Evolutionary conservation across 2,329 filamentous ascomycete genomes (phyloP).

Genomic region (Byssochlamys sp.): DNA sequence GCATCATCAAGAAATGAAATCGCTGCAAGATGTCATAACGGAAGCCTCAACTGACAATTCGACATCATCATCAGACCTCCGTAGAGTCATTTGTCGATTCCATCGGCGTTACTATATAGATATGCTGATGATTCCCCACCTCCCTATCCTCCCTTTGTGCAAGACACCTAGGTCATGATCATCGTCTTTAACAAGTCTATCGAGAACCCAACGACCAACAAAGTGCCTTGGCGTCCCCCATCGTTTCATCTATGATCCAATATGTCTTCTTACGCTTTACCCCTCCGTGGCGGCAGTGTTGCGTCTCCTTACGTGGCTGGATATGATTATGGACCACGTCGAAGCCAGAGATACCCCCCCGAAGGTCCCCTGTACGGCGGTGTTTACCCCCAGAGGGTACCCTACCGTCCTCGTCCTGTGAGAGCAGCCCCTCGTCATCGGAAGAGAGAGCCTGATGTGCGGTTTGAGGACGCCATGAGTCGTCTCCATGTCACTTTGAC

Average conservation of each 20-base stretch:
- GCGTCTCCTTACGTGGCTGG: neutral
- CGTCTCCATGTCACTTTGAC: conserved; percentile 8
- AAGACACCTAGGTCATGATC: neutral
- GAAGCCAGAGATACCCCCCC: neutral
- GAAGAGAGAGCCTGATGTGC: neutral
- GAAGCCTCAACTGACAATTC: neutral
- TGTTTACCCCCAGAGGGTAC: neutral
- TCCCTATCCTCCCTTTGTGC: neutral
- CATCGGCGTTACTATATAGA: neutral
- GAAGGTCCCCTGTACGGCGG: neutral
- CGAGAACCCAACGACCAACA: neutral
- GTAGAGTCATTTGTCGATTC: neutral
- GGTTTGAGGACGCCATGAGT: conserved; percentile 8
- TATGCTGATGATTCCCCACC: neutral
- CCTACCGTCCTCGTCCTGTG: neutral
- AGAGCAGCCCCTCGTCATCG: neutral
- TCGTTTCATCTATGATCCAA: neutral
- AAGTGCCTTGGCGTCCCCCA: neutral
- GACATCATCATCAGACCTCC: neutral
- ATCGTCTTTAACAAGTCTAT: neutral
- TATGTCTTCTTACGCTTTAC: neutral
- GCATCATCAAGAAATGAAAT: neutral
- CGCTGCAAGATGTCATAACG: neutral
- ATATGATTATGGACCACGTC: neutral
- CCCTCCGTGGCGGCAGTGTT: neutral